Evolutionary conservation across 2,329 filamentous ascomycete genomes (phyloP), one percentile per base, ranked within the genome.

Genomic region (Paracoccidioides lutzii): DNA sequence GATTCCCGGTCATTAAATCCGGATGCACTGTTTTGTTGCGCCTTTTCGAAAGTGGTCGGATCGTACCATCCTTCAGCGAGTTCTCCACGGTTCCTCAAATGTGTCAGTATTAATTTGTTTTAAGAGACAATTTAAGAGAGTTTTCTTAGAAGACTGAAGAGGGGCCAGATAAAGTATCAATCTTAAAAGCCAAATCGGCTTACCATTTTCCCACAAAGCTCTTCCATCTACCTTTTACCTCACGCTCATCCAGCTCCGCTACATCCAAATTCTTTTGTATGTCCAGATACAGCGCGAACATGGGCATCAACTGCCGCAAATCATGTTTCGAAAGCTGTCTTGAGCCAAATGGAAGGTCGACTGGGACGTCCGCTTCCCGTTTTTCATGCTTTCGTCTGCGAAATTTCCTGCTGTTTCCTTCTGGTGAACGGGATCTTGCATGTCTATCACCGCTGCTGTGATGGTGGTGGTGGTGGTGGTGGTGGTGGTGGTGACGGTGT

Each of bases 21-120:
- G 32, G 56, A 55, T 57, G 59, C 61, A 15, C 50, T 52, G 28
- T 68, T 63, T 59, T 76, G 71, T 59, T 76, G 71, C 15, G 78
- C 79, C 55, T 73, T 77, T 59, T 76, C 69, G 59, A 88, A 81
- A 60, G 83, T 87, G 57, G 80, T 80, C 6, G 90, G 87, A 66
- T 94, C 88, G 71, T 97, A 98, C 91, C 91, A 98, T 49, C 88
- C 88, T 69, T 91, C 85, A 4, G 87, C 85, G 60, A 97, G 76
- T 72, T 91, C 88, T 66, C 84, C 85, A 64, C 82, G 81, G 74
- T 98, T 98, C 83, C 83, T 86, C 68, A 64, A 62, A 62, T 62
- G 70, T 69, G 74, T 82, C 69, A 82, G 76, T 62, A 60, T 63
- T 52, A 28, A 40, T 32, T 3, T 53, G 44, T 12, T 33, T 53